Conservation (phyloP, 179 eudicot species). For the Actinidia arguta region DNA sequence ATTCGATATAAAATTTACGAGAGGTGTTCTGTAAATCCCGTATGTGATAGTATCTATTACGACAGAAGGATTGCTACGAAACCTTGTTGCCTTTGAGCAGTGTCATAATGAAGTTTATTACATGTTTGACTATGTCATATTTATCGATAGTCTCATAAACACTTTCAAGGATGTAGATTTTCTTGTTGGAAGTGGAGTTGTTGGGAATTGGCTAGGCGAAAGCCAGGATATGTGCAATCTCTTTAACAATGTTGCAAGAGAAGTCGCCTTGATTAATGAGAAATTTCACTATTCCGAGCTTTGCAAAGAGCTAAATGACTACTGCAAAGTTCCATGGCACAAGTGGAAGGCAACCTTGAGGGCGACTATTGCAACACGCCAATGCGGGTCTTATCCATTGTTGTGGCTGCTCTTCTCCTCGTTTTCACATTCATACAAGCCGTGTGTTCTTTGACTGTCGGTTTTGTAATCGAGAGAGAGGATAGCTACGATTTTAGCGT, state of each 20-base stretch:
- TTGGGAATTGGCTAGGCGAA: not conserved
- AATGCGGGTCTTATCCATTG: not conserved
- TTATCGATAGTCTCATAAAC: not conserved
- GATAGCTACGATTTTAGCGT: too few species aligned
- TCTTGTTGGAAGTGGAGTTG: not conserved
- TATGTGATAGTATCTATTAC: not conserved
- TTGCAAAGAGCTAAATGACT: not conserved
- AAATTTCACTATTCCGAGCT: not conserved
- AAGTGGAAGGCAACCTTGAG: slow-evolving; percentile 5
- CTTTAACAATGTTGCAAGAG: not conserved
- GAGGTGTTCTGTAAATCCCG: not conserved
- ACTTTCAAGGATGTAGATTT: not conserved
- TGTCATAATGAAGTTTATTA: not conserved
- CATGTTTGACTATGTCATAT: not conserved
- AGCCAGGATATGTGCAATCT: not conserved
- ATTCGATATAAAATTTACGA: not conserved
- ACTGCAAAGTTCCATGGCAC: not conserved
- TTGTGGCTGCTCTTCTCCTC: not conserved
- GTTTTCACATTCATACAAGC: not conserved
- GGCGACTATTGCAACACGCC: not conserved
- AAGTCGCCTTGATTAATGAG: not conserved
- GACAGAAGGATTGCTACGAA: not conserved
- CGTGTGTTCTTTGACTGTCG: not conserved
- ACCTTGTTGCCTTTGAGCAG: slow-evolving; percentile 1
- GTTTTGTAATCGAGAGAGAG: too few species aligned